These are phyloP conservation scores for Parastagonospora avenae DNA, from an alignment of 2,329 filamentous ascomycete genomes.

Conservation along the genomic window DNA sequence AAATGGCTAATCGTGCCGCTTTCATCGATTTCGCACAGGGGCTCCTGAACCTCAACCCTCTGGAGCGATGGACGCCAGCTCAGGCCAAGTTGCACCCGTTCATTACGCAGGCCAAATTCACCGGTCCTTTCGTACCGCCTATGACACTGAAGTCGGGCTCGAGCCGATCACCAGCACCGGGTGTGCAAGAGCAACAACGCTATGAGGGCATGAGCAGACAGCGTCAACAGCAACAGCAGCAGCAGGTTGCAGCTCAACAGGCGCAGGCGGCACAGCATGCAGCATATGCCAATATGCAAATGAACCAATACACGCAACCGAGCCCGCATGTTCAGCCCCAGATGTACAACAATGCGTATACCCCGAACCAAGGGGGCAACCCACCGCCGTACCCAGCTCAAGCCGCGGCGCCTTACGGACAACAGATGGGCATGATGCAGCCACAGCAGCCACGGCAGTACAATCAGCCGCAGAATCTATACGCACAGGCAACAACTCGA, in stretches of 20 bases:
- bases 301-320: slow-evolving; percentile 58
- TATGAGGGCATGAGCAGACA: slow-evolving; percentile 94
- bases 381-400: slow-evolving; percentile 83
- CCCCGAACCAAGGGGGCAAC: slow-evolving; percentile 66
- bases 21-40: slow-evolving; percentile 99
- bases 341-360: slow-evolving; percentile 83
- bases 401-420: slow-evolving; percentile 55
- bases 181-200: slow-evolving; percentile 94
- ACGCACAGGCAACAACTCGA: slow-evolving; percentile 75
- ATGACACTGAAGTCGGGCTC: slow-evolving; percentile 94
- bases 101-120: slow-evolving; percentile 98
- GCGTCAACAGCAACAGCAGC: slow-evolving; percentile 63
- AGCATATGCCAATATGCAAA: slow-evolving; percentile 68
- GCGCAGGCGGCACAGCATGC: slow-evolving; percentile 65
- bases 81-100: slow-evolving; percentile 97
- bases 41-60: slow-evolving; percentile 88
- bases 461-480: slow-evolving; percentile 71
- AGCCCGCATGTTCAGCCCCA: slow-evolving; percentile 59
- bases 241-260: slow-evolving; percentile 58
- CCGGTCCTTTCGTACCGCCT: slow-evolving; percentile 91
- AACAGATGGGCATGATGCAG: slow-evolving; percentile 63
- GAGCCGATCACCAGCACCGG: slow-evolving; percentile 85
- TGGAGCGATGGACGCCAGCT: slow-evolving; percentile 96
- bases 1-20: slow-evolving; percentile 97
- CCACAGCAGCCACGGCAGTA: slow-evolving; percentile 46